phyloP scores from a whole-genome alignment of 495 filamentous ascomycete species.

The Penicillium diatomitis region DNA sequence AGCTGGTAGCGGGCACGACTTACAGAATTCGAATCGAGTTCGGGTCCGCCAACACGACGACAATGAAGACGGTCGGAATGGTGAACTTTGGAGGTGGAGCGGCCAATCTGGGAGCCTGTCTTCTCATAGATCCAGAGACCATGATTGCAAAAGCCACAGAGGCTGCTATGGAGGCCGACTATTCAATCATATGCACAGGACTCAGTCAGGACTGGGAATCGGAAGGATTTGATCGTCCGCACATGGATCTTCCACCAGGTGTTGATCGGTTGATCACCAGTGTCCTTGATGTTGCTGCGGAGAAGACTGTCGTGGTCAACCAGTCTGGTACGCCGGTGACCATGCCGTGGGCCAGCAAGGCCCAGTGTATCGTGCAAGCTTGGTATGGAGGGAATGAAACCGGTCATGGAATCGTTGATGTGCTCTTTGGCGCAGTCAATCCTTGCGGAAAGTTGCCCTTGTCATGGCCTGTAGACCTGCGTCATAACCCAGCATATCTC shows the following conservation, averaged over 20 bases:
- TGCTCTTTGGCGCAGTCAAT: constrained; percentile 50
- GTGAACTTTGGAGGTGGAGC: constrained; percentile 52
- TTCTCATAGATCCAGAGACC: constrained; percentile 53
- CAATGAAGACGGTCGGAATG: constrained; percentile 35
- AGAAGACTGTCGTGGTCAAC: constrained; percentile 60
- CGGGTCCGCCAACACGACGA: constrained; percentile 48
- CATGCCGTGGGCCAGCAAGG: constrained; percentile 67
- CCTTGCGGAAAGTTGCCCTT: constrained; percentile 42
- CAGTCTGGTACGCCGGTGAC: constrained; percentile 70
- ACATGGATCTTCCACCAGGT: constrained; percentile 63
- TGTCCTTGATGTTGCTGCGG: constrained; percentile 56
- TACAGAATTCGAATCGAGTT: constrained; percentile 53
- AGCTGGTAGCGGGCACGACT: constrained; percentile 41
- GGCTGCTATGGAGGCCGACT: constrained; percentile 52
- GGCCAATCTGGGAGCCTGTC: constrained; percentile 61
- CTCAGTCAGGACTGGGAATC: constrained; percentile 78
- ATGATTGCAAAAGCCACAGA: constrained; percentile 53
- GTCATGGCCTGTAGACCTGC: constrained; percentile 51
- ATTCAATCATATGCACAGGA: constrained; percentile 65
- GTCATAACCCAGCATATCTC: constrained; percentile 59
- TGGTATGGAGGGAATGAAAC: constrained; percentile 58
- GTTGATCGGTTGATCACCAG: constrained; percentile 57
- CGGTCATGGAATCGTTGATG: constrained; percentile 42
- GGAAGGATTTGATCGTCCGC: constrained; percentile 68
- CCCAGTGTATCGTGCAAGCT: constrained; percentile 55